Conservation (phyloP, 306 rosid species). For the Castanea crenata region DNA sequence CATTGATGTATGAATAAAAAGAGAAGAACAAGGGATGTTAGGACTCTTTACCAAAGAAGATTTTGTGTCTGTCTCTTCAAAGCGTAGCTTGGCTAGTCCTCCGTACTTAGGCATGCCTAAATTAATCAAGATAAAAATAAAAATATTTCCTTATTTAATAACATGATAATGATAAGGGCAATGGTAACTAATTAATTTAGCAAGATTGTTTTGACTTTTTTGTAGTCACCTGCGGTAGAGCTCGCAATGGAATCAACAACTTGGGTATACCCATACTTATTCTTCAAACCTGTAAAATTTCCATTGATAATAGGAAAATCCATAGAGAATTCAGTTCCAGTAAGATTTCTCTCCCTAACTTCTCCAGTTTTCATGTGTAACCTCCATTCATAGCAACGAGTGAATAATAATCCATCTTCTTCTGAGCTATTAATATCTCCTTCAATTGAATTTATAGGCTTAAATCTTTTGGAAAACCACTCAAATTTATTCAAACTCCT, state of each 20-base stretch:
- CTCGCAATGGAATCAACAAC: conserved; percentile 43
- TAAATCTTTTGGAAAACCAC: conserved; percentile 27
- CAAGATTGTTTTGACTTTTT: neutral
- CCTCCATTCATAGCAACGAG: conserved; percentile 56
- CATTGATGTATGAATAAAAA: neutral
- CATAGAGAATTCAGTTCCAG: conserved; percentile 30
- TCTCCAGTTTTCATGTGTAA: conserved; percentile 55
- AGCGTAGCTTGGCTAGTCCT: conserved; percentile 61
- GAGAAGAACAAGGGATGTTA: neutral
- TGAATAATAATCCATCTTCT: conserved; percentile 17
- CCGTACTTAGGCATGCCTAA: conserved; percentile 48
- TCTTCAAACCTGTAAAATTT: conserved; percentile 43
- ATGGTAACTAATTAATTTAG: too few species aligned
- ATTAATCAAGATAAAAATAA: neutral
- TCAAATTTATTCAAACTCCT: conserved; percentile 29
- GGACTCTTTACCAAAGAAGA: conserved; percentile 25
- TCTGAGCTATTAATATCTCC: neutral
- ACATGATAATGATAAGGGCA: neutral
- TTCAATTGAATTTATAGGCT: neutral
- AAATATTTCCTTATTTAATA: neutral
- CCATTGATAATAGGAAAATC: conserved; percentile 70
- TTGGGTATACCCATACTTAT: conserved; percentile 55
- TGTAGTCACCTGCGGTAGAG: conserved; percentile 37
- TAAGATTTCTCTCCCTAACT: conserved; percentile 46
- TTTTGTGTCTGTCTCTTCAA: conserved; percentile 40